Percentiles rank a stretch among this genome's conserved stretches.
Conservation (phyloP, 2,329 filamentous ascomycete genomes). For the Trichoderma sp. region DNA sequence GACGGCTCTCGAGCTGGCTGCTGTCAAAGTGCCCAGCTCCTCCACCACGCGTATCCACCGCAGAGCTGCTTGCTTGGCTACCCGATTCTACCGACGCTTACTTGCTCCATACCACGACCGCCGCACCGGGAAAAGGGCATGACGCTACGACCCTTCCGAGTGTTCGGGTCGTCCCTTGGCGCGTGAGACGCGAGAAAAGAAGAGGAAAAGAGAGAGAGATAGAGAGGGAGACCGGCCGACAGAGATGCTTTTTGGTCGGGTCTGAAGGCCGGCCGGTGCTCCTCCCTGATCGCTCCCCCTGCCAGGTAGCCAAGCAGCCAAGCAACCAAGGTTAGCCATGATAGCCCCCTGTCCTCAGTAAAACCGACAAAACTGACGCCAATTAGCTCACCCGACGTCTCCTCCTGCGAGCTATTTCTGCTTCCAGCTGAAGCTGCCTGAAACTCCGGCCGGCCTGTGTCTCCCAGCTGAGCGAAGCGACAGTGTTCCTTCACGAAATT, state of each 20-base stretch:
- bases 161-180: constrained; percentile 2
- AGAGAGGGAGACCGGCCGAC: neutral
- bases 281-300: no score
- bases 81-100: neutral
- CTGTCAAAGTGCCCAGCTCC: neutral
- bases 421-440: neutral
- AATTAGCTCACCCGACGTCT: neutral
- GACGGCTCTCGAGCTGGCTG: neutral
- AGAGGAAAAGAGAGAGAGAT: neutral
- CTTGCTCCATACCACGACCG: neutral
- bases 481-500: neutral
- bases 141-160: neutral
- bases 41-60: constrained; percentile 1
- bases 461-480: neutral
- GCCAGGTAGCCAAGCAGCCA: no score
- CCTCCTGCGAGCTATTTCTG: neutral
- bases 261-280: neutral
- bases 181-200: neutral
- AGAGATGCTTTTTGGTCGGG: neutral
- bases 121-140: constrained; percentile 2
- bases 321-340: no score
- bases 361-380: neutral
- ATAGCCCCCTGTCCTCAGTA: neutral
- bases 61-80: neutral
- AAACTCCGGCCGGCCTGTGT: neutral